A percentile compares a stretch with the other conserved stretches of the same genome.
phyloP scores from a whole-genome alignment of 331 rosid species.

The Dryas integrifolia region DNA sequence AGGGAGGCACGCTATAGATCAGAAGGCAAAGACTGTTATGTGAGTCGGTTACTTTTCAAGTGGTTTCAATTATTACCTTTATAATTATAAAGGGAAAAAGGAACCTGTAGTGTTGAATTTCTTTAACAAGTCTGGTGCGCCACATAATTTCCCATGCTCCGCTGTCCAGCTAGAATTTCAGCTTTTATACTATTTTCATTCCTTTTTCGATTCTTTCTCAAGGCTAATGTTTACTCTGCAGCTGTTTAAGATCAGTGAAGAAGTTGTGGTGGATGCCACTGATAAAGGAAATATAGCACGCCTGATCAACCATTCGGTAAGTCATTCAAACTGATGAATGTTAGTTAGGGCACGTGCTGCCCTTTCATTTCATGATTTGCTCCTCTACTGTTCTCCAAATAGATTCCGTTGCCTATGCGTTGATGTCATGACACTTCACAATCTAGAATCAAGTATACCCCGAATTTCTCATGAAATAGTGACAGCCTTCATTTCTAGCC shows the following conservation, averaged over 20 bases:
- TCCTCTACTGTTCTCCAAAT: not conserved
- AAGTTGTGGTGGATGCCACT: constrained; percentile 98
- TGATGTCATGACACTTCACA: too few species aligned
- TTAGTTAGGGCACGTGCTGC: not conserved
- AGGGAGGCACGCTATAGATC: constrained; percentile 80
- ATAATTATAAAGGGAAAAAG: not conserved
- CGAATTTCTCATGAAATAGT: not conserved
- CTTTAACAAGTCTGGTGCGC: too few species aligned
- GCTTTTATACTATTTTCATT: not conserved
- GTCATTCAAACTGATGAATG: constrained; percentile 27
- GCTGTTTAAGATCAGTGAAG: constrained; percentile 98
- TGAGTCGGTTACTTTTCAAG: constrained; percentile 36
- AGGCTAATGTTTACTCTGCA: constrained; percentile 33
- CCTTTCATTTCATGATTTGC: too few species aligned
- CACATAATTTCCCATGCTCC: not conserved
- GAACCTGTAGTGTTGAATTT: too few species aligned
- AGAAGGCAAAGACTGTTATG: constrained; percentile 95
- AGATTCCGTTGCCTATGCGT: not conserved
- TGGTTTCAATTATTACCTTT: not conserved
- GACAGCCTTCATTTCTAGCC: not conserved
- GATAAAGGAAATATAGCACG: constrained; percentile 99
- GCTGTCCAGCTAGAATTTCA: not conserved
- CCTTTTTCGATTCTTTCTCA: constrained; percentile 9
- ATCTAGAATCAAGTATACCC: too few species aligned
- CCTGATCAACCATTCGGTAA: constrained; percentile 91